These are phyloP conservation scores for Geranomyces variabilis DNA, from an alignment of 192 early-diverging fungal species.

Conservation along the genomic window DNA sequence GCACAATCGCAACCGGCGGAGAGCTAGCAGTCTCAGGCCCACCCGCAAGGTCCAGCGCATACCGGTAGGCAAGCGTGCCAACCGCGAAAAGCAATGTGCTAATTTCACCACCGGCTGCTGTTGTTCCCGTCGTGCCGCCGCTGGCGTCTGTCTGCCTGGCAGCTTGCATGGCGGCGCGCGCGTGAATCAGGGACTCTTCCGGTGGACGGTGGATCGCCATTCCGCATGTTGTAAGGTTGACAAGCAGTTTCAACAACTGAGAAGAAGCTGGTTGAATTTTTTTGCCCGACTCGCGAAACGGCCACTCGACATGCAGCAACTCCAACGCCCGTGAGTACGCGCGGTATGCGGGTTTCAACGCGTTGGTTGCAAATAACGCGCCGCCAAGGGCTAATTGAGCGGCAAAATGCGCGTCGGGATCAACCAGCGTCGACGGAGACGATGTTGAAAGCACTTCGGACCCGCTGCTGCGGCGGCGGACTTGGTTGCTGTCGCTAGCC, in stretches of 20 bases:
- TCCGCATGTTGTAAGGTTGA: background rate
- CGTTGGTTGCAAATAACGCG: constrained; percentile 2
- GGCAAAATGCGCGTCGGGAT: constrained; percentile 7
- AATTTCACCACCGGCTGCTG: background rate
- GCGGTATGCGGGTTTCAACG: background rate
- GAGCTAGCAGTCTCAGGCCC: constrained; percentile 30
- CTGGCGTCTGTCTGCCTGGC: no score
- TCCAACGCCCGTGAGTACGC: constrained; percentile 15
- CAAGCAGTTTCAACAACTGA: background rate
- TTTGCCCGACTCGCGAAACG: background rate
- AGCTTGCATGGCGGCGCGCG: background rate
- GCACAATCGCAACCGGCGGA: constrained; percentile 38
- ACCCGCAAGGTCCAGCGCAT: constrained; percentile 32
- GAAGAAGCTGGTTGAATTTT: background rate
- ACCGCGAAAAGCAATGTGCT: background rate
- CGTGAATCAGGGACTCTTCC: background rate
- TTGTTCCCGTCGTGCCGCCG: no score
- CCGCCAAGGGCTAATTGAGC: constrained; percentile 16
- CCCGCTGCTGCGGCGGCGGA: background rate
- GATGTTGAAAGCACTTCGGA: no score
- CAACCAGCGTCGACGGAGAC: background rate
- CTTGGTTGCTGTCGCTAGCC: background rate
- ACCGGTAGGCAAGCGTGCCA: constrained; percentile 18
- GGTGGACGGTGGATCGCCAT: background rate
- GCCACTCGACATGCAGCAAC: constrained; percentile 27